Percentiles rank a stretch among this genome's conserved stretches.
These are phyloP conservation scores for Talinum fruticosum DNA, from an alignment of 148 eudicot species.

Conservation along the genomic window DNA sequence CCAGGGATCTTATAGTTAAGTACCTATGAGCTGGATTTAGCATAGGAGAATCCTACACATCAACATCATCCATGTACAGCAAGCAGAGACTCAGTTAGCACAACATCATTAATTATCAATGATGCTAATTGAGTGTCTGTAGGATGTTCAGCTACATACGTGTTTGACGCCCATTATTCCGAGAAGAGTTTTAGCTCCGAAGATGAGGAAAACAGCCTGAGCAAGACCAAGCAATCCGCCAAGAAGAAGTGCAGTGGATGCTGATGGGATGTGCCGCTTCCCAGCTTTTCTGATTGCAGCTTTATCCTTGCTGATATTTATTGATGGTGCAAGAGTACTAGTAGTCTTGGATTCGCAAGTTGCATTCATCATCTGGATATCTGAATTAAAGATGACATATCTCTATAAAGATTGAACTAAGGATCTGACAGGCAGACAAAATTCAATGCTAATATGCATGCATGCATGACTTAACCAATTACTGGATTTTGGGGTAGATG, in stretches of 20 bases:
- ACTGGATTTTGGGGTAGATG: no score
- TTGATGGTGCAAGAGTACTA: not conserved
- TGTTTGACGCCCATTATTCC: slow-evolving; percentile 74
- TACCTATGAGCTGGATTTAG: slow-evolving; percentile 64
- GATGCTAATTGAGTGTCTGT: slow-evolving; percentile 15
- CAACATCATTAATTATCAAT: no score
- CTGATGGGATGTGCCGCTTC: slow-evolving; percentile 78
- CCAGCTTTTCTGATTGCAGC: not conserved
- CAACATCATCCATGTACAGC: not conserved
- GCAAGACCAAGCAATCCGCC: slow-evolving; percentile 72
- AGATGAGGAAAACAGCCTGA: slow-evolving; percentile 59
- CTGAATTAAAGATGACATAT: not conserved
- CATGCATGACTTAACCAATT: no score
- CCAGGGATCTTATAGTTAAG: slow-evolving; percentile 70
- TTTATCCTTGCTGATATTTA: slow-evolving; percentile 13
- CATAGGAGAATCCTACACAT: slow-evolving; percentile 76
- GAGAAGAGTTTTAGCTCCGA: slow-evolving; percentile 63
- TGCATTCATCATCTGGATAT: not conserved
- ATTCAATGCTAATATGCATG: no score
- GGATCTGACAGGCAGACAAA: no score
- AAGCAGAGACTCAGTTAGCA: not conserved
- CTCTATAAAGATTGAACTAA: no score
- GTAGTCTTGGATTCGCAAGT: slow-evolving; percentile 20
- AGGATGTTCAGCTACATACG: slow-evolving; percentile 22
- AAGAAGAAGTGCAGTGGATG: slow-evolving; percentile 77